Evolutionary conservation across 1,284 basidiomycete genomes (phyloP), one percentile per base, ranked within the genome.

Genomic region (Ganoderma sinense): DNA sequence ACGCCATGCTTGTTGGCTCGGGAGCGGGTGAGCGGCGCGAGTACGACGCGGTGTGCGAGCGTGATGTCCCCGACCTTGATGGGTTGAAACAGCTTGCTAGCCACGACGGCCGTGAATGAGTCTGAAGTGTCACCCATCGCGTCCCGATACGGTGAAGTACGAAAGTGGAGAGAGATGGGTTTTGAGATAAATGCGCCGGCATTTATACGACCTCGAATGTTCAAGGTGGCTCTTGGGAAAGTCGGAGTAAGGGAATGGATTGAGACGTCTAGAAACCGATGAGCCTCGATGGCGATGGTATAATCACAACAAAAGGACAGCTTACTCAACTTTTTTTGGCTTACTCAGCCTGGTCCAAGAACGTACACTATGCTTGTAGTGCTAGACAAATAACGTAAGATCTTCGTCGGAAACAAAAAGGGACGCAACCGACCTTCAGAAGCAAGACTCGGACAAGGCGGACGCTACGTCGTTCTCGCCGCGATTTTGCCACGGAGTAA

Each of bases 1-100:
- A 75, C 75, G 36, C 79, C 76, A 1, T 67, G 39, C 2, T 62
- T 66, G 67, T 77, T 74, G 11, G 81, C 81, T 16, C 83, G 78
- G 69, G 70, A 75, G 60, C 82, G 76, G 2, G 87, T 88, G 65
- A 87, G 74, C 2, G 87, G 86, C 0, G 85, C 84, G 61, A 88
- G 73, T 8, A 84, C 84, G 36, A 88, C 75, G 5, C 87, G 82
- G 69, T 87, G 84, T 48, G 79, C 68, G 39, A 88, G 81, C 6
- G 75, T 71, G 51, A 83, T 43, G 18, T 75, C 69, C 10, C 87
- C 86, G 43, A 88, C 76, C 41, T 76, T 76, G 64, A 84, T 73
- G 13, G 88, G 86, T 59, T 80, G 78, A 76, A 87, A 88, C 40
- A 88, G 85, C 66, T 75, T 69, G 72, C 16, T 62, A 18, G 33